phyloP scores from a whole-genome alignment of 768 basidiomycete species.

The Lentinus brumalis region DNA sequence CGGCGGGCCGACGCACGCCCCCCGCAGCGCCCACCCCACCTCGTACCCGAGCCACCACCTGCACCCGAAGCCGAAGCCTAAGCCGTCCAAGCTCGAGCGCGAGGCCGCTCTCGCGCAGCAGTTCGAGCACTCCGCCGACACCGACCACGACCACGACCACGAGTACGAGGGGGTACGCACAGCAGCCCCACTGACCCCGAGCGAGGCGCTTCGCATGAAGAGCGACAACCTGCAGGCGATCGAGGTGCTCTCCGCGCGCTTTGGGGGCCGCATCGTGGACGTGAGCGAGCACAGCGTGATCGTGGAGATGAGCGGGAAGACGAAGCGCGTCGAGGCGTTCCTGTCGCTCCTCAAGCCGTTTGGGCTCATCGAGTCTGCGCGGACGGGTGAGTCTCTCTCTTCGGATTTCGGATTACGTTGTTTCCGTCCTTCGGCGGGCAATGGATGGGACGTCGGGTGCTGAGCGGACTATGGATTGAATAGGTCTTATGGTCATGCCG shows the following conservation, averaged over 20 bases:
- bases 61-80: background rate
- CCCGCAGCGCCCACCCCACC: constrained; percentile 43
- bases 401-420: background rate
- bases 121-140: constrained; percentile 64
- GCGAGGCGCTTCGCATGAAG: constrained; percentile 85
- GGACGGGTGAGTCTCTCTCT: constrained; percentile 68
- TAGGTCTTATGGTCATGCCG: constrained; percentile 98
- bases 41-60: too few species aligned
- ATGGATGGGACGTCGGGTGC: background rate
- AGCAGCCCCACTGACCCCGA: constrained; percentile 48
- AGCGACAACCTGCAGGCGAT: constrained; percentile 91
- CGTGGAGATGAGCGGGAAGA: constrained; percentile 94
- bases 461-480: background rate
- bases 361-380: constrained; percentile 91
- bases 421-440: too few species aligned
- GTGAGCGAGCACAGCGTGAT: constrained; percentile 94
- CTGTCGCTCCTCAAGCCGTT: constrained; percentile 89
- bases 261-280: constrained; percentile 92
- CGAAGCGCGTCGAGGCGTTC: constrained; percentile 89
- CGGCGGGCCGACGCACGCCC: constrained; percentile 83
- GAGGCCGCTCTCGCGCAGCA: constrained; percentile 75
- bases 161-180: constrained; percentile 24
- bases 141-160: constrained; percentile 31
- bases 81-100: constrained; percentile 55
- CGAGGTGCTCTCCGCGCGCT: constrained; percentile 80